These are phyloP conservation scores for Leccinum barrowsii DNA, from an alignment of 768 basidiomycete genomes.

Conservation along the genomic window DNA sequence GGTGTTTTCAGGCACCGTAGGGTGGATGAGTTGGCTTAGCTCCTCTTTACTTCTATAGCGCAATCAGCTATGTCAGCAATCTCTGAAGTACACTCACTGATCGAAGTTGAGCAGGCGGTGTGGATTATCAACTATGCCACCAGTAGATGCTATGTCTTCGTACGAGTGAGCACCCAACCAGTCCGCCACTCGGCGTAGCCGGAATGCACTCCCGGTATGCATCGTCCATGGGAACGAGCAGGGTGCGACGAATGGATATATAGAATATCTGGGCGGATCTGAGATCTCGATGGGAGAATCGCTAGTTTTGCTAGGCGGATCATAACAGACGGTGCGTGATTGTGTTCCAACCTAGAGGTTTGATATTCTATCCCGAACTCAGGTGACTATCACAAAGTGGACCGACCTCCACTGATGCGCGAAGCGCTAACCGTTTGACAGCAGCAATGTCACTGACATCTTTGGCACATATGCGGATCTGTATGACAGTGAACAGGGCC, in stretches of 20 bases:
- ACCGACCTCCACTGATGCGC: slow-evolving; percentile 52
- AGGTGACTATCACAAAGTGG: background rate
- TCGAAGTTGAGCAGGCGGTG: slow-evolving; percentile 33
- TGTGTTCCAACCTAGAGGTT: slow-evolving; percentile 14
- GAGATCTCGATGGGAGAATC: slow-evolving; percentile 25
- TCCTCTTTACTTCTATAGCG: slow-evolving; percentile 15
- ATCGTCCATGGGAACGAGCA: slow-evolving; percentile 48
- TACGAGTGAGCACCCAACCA: slow-evolving; percentile 43
- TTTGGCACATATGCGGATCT: slow-evolving; percentile 59
- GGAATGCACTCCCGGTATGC: slow-evolving; percentile 44
- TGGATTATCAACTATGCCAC: slow-evolving; percentile 36
- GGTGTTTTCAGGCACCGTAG: background rate
- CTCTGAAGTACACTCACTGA: slow-evolving; percentile 30
- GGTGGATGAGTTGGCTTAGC: slow-evolving; percentile 12
- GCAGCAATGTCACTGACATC: slow-evolving; percentile 35
- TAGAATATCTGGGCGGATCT: slow-evolving; percentile 47
- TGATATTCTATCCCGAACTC: slow-evolving; percentile 7
- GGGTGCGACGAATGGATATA: slow-evolving; percentile 63
- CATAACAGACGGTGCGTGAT: slow-evolving; percentile 25
- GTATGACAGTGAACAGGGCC: background rate
- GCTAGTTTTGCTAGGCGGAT: slow-evolving; percentile 28
- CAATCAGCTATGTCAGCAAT: slow-evolving; percentile 6
- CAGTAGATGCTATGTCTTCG: slow-evolving; percentile 36
- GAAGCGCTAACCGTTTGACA: slow-evolving; percentile 53
- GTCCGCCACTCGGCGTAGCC: slow-evolving; percentile 60